A percentile compares a stretch with the other conserved stretches of the same genome.
Evolutionary conservation across 139 green algal genomes (phyloP).

Genomic region (Volvox reticuliferus): DNA sequence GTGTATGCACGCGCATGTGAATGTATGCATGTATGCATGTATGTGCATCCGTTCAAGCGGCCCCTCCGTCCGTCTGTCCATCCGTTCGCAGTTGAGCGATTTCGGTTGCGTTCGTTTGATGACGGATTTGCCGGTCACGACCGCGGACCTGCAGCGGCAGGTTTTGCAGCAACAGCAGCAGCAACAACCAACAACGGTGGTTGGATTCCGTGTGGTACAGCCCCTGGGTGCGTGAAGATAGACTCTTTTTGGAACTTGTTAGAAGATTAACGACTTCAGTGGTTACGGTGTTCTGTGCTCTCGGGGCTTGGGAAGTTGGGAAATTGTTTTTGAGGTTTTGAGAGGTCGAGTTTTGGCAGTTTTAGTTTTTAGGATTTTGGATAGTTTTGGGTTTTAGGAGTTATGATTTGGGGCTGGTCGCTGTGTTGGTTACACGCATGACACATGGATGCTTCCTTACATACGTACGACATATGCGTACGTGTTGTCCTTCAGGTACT

Average conservation of each 20-base stretch:
- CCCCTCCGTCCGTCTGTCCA: background rate
- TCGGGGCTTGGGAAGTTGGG: too few relatives aligned
- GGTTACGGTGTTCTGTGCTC: too few relatives aligned
- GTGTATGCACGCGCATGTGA: too few relatives aligned
- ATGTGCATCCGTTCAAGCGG: background rate
- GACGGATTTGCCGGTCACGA: background rate
- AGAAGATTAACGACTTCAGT: too few relatives aligned
- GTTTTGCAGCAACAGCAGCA: background rate
- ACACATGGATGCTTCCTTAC: too few relatives aligned
- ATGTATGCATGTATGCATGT: background rate
- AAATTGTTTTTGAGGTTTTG: too few relatives aligned
- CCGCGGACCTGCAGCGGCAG: slow-evolving; percentile 9
- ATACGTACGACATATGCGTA: too few relatives aligned
- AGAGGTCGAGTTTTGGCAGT: too few relatives aligned
- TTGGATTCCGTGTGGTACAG: slow-evolving; percentile 25
- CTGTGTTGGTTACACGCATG: too few relatives aligned
- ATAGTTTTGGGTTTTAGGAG: too few relatives aligned
- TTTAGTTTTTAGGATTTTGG: too few relatives aligned
- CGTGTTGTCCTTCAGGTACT: slow-evolving; percentile 5
- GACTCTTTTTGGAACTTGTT: background rate
- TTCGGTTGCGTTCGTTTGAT: slow-evolving; percentile 40
- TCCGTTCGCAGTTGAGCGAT: slow-evolving; percentile 25
- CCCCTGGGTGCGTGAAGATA: background rate
- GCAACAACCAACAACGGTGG: background rate
- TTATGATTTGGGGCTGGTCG: too few relatives aligned